Evolutionary conservation across 139 green algal genomes (phyloP).

Genomic region (Chlamydomonas sp.): DNA sequence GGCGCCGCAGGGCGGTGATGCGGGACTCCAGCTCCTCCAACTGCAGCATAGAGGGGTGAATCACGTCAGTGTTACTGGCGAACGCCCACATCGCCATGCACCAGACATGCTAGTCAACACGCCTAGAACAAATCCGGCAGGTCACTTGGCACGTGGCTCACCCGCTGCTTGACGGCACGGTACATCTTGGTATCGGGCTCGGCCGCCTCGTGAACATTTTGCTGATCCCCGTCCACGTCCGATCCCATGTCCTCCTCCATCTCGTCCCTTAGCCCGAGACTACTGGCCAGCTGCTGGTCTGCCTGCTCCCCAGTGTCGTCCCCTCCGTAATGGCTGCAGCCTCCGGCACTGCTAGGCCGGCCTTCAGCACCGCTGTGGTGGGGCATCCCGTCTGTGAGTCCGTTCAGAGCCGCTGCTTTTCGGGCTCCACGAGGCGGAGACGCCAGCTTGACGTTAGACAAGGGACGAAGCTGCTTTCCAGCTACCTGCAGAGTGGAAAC

Average conservation of each 20-base stretch:
- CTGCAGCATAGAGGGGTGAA: not conserved
- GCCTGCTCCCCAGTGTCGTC: not conserved
- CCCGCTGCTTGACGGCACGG: constrained; percentile 18
- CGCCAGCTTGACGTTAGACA: not conserved
- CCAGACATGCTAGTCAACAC: too few relatives aligned
- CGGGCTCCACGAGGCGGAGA: too few relatives aligned
- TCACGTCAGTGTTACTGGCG: too few relatives aligned
- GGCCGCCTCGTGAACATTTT: not conserved
- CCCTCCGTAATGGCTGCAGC: not conserved
- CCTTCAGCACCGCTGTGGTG: not conserved
- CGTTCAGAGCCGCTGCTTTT: too few relatives aligned
- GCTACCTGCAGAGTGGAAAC: too few relatives aligned
- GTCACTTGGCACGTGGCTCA: not conserved
- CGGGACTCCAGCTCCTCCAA: not conserved
- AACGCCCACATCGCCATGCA: too few relatives aligned
- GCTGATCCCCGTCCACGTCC: not conserved
- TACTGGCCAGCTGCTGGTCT: too few relatives aligned
- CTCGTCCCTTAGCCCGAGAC: not conserved
- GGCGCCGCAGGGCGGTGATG: not conserved
- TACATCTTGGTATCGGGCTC: constrained; percentile 39
- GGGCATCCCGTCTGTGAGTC: not conserved
- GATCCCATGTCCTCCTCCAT: not conserved
- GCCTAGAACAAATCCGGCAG: not conserved
- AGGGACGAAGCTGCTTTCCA: too few relatives aligned
- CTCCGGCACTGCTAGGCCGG: not conserved